A percentile compares a stretch with the other conserved stretches of the same genome.
Conservation (phyloP, 768 basidiomycete genomes). For the Pleurotus sapidus region DNA sequence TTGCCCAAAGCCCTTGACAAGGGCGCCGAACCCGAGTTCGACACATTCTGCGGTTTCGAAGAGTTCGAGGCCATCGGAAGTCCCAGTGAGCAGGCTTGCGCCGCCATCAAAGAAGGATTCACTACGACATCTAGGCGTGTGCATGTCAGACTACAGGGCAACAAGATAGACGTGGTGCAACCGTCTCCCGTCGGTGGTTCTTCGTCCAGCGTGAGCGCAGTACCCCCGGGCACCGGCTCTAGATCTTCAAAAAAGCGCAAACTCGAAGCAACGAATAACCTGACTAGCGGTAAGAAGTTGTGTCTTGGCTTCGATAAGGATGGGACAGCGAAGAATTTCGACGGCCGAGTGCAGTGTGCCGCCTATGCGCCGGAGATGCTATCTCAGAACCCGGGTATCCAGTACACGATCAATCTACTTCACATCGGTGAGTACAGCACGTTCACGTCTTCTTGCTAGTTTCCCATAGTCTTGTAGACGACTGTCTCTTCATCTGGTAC, state of each 20-base stretch:
- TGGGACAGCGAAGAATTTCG: neutral
- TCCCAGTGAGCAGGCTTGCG: neutral
- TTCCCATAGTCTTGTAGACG: slow-evolving; percentile 11
- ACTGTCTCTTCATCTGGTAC: slow-evolving; percentile 20
- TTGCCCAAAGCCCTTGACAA: neutral
- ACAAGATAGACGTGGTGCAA: neutral
- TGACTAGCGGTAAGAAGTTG: neutral
- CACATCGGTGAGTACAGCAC: slow-evolving; percentile 2
- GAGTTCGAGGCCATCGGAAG: neutral
- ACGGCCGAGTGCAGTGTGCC: slow-evolving; percentile 6
- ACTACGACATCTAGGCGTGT: neutral
- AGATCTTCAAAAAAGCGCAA: neutral
- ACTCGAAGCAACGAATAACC: neutral
- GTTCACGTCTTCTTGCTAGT: neutral
- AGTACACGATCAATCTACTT: slow-evolving; percentile 9
- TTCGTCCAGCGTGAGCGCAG: too few relatives aligned
- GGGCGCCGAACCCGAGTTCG: neutral
- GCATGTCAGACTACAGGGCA: neutral
- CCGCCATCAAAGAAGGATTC: neutral
- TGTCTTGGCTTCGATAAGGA: neutral
- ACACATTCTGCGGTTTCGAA: neutral
- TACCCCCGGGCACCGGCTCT: neutral
- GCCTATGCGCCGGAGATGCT: slow-evolving; percentile 6
- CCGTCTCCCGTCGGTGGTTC: too few relatives aligned
- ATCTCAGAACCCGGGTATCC: slow-evolving; percentile 6